Evolutionary conservation across 768 basidiomycete genomes (phyloP).

Genomic region (Harrya chromipes): DNA sequence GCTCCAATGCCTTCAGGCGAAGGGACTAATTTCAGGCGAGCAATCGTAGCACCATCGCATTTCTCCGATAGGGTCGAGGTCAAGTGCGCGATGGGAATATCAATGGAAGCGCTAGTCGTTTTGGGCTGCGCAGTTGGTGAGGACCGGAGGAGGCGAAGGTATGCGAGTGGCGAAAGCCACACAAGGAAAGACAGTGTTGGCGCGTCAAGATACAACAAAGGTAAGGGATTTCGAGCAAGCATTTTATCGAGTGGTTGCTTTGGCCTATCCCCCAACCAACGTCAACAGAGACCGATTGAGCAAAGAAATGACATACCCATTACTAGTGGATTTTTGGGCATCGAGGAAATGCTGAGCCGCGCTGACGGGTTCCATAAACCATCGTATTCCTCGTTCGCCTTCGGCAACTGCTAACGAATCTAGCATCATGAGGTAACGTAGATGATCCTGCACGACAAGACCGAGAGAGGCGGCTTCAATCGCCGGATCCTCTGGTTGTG

Average conservation of each 20-base stretch:
- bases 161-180: constrained; percentile 65
- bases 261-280: constrained; percentile 29
- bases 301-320: constrained; percentile 12
- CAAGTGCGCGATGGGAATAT: constrained; percentile 52
- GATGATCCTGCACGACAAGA: constrained; percentile 47
- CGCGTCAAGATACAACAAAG: constrained; percentile 65
- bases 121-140: constrained; percentile 17
- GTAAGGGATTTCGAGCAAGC: constrained; percentile 52
- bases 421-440: constrained; percentile 69
- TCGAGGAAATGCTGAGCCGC: constrained; percentile 18
- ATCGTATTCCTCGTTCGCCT: constrained; percentile 62
- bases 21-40: constrained; percentile 46
- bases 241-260: constrained; percentile 64
- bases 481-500: constrained; percentile 46
- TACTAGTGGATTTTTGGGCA: constrained; percentile 12
- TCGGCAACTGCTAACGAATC: constrained; percentile 58
- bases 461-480: constrained; percentile 51
- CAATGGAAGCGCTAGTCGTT: constrained; percentile 27
- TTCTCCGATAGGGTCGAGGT: constrained; percentile 40
- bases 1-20: constrained; percentile 18
- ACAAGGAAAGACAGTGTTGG: constrained; percentile 73
- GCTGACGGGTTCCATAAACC: constrained; percentile 57
- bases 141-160: constrained; percentile 56
- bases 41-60: constrained; percentile 51
- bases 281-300: background rate